A percentile compares a stretch with the other conserved stretches of the same genome.
These are phyloP conservation scores for Aspergillus sp. DNA, from an alignment of 2,329 filamentous ascomycete species.

Conservation along the genomic window DNA sequence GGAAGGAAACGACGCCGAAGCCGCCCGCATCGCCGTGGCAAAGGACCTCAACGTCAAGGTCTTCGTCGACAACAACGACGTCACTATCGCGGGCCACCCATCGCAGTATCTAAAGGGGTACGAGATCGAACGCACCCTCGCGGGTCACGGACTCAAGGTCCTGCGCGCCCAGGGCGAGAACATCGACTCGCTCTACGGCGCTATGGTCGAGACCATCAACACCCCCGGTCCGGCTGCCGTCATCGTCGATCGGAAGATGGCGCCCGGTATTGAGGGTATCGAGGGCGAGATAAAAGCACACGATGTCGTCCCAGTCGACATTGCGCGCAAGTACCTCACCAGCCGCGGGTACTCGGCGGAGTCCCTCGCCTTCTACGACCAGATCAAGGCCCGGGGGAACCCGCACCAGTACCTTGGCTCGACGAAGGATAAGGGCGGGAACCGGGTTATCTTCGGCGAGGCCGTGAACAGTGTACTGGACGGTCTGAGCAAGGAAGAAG, in stretches of 20 bases:
- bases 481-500: conserved; percentile 37
- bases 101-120: conserved; percentile 42
- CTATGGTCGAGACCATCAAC: conserved; percentile 33
- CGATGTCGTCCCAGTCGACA: conserved; percentile 40
- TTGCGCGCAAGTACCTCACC: conserved; percentile 38
- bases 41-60: conserved; percentile 40
- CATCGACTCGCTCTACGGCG: conserved; percentile 36
- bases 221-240: conserved; percentile 36
- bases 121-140: conserved; percentile 31
- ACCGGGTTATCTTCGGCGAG: conserved; percentile 41
- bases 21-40: conserved; percentile 39
- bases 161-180: conserved; percentile 38
- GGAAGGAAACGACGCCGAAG: conserved; percentile 44
- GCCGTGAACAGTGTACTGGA: conserved; percentile 40
- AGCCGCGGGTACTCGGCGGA: conserved; percentile 36
- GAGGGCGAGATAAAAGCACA: conserved; percentile 38
- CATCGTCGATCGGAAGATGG: conserved; percentile 36
- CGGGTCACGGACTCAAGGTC: conserved; percentile 40
- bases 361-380: conserved; percentile 35
- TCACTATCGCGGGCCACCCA: conserved; percentile 43
- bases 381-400: conserved; percentile 33
- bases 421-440: conserved; percentile 37
- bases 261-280: conserved; percentile 36
- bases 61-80: conserved; percentile 43
- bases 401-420: conserved; percentile 36